Evolutionary conservation across 441 rosid species (phyloP).

Genomic region (Gossypium schwendimanii): DNA sequence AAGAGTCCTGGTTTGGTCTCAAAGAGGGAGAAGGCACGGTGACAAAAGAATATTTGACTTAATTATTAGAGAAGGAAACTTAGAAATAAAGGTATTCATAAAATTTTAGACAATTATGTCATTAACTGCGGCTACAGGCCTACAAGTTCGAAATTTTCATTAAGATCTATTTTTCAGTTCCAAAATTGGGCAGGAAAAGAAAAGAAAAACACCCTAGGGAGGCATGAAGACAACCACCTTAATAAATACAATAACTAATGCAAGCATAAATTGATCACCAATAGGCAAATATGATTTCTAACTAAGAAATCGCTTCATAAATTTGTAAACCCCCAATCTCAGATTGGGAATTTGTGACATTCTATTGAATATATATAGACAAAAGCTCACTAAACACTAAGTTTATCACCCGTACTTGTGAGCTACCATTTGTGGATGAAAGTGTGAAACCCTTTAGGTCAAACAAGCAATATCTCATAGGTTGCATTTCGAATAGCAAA

Average conservation of each 20-base stretch:
- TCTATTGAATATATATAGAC: not conserved
- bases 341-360: not conserved
- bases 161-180: not conserved
- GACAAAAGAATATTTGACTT: not conserved
- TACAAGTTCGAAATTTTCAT: not conserved
- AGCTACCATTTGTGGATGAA: not conserved
- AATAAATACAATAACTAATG: not conserved
- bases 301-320: not conserved
- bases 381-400: no score
- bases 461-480: not conserved
- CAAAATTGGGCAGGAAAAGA: not conserved
- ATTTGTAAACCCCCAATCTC: not conserved
- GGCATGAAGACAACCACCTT: not conserved
- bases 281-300: not conserved
- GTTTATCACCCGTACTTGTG: not conserved
- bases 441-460: not conserved
- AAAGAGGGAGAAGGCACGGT: not conserved
- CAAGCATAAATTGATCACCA: not conserved
- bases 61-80: not conserved
- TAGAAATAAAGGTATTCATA: not conserved
- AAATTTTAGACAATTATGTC: not conserved
- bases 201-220: not conserved
- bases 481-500: not conserved
- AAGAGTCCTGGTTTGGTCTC: not conserved
- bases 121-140: no score